A percentile compares a stretch with the other conserved stretches of the same genome.
Evolutionary conservation across 2,329 filamentous ascomycete genomes (phyloP).

Genomic region (Penicillium brevicompactum): DNA sequence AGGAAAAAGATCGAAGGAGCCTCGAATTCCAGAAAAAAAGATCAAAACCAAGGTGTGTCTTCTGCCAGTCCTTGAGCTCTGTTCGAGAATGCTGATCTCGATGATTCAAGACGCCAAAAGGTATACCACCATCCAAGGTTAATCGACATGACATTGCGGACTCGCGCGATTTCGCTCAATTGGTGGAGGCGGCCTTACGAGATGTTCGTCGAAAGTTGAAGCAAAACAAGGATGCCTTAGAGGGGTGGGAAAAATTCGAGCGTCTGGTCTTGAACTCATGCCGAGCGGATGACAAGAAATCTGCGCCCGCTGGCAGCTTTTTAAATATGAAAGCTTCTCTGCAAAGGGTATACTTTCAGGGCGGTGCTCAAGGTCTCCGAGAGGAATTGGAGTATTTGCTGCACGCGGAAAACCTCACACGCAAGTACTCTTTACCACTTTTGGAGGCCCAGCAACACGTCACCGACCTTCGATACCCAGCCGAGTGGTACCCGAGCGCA

Average conservation of each 20-base stretch:
- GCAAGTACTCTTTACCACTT: constrained; percentile 59
- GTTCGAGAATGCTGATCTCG: background rate
- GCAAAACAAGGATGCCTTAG: constrained; percentile 16
- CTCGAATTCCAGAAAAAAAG: background rate
- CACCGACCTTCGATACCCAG: constrained; percentile 83
- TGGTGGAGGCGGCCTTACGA: constrained; percentile 30
- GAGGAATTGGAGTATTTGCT: constrained; percentile 69
- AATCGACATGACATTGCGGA: constrained; percentile 18
- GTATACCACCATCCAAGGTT: background rate
- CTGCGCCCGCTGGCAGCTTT: constrained; percentile 16
- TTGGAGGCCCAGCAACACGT: constrained; percentile 64
- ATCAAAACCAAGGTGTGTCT: constrained; percentile 8
- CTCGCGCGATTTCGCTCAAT: constrained; percentile 28
- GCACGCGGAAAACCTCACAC: constrained; percentile 63
- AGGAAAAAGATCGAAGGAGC: constrained; percentile 16
- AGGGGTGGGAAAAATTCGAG: constrained; percentile 34
- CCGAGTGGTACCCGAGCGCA: constrained; percentile 90
- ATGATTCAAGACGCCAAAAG: background rate
- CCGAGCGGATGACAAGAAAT: constrained; percentile 24
- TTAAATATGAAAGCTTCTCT: constrained; percentile 43
- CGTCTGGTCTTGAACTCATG: constrained; percentile 35
- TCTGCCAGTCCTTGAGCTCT: background rate
- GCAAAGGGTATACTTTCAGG: constrained; percentile 60
- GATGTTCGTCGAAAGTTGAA: constrained; percentile 26
- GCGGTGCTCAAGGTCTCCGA: constrained; percentile 54